Base-by-base conservation (phyloP, 345 rosid genomes). In the Eutrema yunnanense region DNA sequence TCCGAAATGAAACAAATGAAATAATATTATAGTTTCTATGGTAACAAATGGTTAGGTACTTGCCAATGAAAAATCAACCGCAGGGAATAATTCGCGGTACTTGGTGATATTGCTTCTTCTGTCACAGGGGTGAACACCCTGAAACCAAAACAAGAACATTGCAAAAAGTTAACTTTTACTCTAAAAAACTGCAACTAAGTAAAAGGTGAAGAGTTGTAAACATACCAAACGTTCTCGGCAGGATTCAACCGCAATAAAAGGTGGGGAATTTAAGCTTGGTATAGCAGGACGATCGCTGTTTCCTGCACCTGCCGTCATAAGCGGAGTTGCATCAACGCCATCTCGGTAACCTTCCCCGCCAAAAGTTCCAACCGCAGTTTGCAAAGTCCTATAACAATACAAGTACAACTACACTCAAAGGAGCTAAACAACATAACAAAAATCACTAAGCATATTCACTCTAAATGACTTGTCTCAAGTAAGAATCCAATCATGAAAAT, bases 91-190 rank as follows among this genome's bases (percentile, higher is more conserved):
- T 77, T 87, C 48, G 33, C 19, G 81, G 78, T 87, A 87, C 65
- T 85, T 84, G 32, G 55, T 74, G 72, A 92, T 73, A 78, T 73
- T 86, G 72, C 85, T 83, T 81, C 97, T 87, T 69, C 88, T 82
- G 55, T 89, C 97, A 82, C 96, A 92, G 6, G 90, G 93, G 85
- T 87, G 87, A 75, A 85, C 87, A 70, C 97, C 94, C 96, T 92
- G 78, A 44, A 32, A 76, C 59, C 34, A 65, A 74, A 46, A 38
- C 26, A 26, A 60, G 22, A 50, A 59, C 33, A 62, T 47, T 27
- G 1, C 33, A 65, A 74, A 74, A 16, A 10, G 22, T 2, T 38
- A 22, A 22, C 27, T 56, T 56, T 10, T 37, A 47, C 8, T 19
- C 34, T 59, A 58, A 58, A 30, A 0, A 50, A 56, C 44, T 33